Evolutionary conservation across 73 alveolate species (phyloP).

Genomic region (Effrenium voratum): DNA sequence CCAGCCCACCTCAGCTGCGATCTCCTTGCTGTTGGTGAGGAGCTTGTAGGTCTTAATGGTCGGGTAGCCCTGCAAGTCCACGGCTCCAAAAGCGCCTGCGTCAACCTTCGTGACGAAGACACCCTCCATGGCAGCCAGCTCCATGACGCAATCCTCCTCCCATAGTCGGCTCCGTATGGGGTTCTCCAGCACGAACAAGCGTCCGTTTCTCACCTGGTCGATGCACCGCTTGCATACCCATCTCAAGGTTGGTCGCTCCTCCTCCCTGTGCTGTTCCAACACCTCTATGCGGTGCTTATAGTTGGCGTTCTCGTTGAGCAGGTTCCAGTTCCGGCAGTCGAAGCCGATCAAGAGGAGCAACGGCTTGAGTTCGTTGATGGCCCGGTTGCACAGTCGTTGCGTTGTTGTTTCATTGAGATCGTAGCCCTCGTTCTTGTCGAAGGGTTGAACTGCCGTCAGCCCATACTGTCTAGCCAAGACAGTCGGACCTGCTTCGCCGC

Average conservation of each 20-base stretch:
- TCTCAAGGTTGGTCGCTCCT: not conserved
- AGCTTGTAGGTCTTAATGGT: no score
- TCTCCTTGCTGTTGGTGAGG: not conserved
- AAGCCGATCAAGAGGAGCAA: not conserved
- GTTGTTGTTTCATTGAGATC: not conserved
- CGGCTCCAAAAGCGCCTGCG: not conserved
- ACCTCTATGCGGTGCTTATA: not conserved
- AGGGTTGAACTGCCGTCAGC: not conserved
- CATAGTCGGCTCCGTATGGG: not conserved
- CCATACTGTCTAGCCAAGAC: not conserved
- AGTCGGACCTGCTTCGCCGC: not conserved
- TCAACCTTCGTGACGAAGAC: not conserved
- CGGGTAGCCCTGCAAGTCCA: no score
- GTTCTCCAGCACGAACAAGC: not conserved
- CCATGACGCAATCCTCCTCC: no score
- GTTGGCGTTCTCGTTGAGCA: conserved; percentile 2
- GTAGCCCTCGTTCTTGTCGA: conserved; percentile 11
- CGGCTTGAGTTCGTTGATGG: not conserved
- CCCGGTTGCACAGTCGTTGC: not conserved
- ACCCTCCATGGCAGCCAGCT: not conserved
- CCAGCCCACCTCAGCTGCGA: not conserved
- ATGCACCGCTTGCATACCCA: not conserved
- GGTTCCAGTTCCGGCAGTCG: not conserved
- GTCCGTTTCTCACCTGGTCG: not conserved
- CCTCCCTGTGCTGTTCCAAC: not conserved